phyloP scores from a whole-genome alignment of 225 moss, liverwort and hornwort genomes.

The Climacium dendroides region DNA sequence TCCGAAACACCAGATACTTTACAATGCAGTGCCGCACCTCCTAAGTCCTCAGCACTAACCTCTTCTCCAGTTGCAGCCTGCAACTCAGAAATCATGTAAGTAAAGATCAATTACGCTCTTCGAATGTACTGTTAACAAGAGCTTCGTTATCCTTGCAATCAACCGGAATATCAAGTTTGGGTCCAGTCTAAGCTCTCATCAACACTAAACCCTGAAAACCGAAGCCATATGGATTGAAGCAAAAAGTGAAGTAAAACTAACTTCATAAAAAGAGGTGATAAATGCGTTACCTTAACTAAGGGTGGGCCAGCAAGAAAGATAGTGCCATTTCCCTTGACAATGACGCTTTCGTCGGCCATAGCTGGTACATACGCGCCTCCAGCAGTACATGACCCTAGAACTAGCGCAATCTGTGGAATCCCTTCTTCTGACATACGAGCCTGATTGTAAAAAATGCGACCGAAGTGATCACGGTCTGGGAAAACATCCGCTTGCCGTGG shows the following conservation, averaged over 20 bases:
- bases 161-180: neutral
- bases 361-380: conserved; percentile 99
- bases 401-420: conserved; percentile 90
- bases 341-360: conserved; percentile 98
- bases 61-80: conserved; percentile 99
- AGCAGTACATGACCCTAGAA: conserved; percentile 97
- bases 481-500: conserved; percentile 97
- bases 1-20: conserved; percentile 90
- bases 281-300: conserved; percentile 66
- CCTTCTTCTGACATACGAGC: conserved; percentile 90
- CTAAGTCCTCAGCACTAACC: conserved; percentile 88
- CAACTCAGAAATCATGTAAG: neutral
- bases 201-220: neutral
- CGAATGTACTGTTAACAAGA: neutral
- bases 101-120: neutral
- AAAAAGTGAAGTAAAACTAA: neutral
- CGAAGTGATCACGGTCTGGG: conserved; percentile 96
- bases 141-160: neutral
- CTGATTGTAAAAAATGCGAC: conserved; percentile 96
- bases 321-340: conserved; percentile 94
- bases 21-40: conserved; percentile 87
- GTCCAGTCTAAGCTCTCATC: neutral
- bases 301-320: conserved; percentile 98
- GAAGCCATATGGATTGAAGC: neutral
- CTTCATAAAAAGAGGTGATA: neutral